Evolutionary conservation across 116 monocot genomes (phyloP).

Genomic region (Cymodocea nodosa): DNA sequence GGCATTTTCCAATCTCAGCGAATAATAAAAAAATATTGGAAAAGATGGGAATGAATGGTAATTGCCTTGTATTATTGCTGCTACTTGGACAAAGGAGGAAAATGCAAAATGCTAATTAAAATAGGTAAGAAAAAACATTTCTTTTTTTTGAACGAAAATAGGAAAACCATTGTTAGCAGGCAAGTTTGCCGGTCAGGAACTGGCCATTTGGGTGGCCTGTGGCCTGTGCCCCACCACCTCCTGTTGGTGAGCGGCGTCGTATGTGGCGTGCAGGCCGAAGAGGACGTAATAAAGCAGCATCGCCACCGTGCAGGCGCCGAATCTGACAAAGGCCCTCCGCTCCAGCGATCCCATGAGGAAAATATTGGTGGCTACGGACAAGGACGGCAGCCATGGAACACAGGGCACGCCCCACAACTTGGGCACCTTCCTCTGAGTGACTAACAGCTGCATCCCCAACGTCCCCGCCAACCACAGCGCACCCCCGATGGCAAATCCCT

Average conservation of each 20-base stretch:
- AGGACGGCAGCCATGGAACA: slow-evolving; percentile 32
- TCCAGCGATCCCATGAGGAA: slow-evolving; percentile 24
- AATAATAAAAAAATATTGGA: no score
- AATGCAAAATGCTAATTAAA: no score
- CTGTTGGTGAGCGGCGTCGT: slow-evolving; percentile 12
- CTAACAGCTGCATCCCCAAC: slow-evolving; percentile 11
- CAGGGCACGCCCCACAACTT: slow-evolving; percentile 14
- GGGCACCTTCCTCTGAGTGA: slow-evolving; percentile 24
- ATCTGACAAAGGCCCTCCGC: slow-evolving; percentile 13
- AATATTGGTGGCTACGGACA: slow-evolving; percentile 16
- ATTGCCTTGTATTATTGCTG: no score
- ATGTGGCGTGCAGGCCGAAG: slow-evolving; percentile 20
- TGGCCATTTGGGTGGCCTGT: no score
- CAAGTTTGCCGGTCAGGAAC: no score
- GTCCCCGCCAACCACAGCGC: slow-evolving; percentile 28
- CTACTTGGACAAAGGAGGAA: no score
- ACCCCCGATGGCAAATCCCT: slow-evolving; percentile 12
- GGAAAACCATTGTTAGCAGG: no score
- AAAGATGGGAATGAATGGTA: no score
- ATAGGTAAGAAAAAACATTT: no score
- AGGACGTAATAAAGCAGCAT: slow-evolving; percentile 21
- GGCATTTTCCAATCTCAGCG: no score
- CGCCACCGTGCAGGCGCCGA: slow-evolving; percentile 15
- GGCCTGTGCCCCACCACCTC: no score
- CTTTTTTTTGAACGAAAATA: no score